Conservation (phyloP, 2,329 filamentous ascomycete genomes). For the Diplodia mutila region DNA sequence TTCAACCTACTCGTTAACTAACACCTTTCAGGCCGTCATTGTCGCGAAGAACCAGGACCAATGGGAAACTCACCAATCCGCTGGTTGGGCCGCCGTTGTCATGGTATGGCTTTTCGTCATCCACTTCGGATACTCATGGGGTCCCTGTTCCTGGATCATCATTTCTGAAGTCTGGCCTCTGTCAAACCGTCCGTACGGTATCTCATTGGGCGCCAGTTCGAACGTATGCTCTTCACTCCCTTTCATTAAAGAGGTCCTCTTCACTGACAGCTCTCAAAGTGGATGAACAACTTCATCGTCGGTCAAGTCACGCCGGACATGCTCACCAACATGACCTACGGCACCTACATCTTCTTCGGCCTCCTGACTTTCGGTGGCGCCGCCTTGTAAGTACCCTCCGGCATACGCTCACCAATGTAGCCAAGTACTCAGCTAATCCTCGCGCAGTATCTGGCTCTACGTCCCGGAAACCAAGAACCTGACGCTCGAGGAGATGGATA, state of each 20-base stretch:
- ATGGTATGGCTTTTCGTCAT: conserved; percentile 78
- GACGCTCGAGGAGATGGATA: conserved; percentile 63
- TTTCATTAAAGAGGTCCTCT: neutral
- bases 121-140: conserved; percentile 77
- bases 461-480: conserved; percentile 60
- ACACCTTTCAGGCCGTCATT: conserved; percentile 50
- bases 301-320: conserved; percentile 72
- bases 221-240: conserved; percentile 53
- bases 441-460: conserved; percentile 48
- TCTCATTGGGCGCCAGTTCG: conserved; percentile 63
- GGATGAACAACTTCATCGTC: conserved; percentile 58
- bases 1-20: neutral
- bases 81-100: conserved; percentile 70
- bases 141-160: conserved; percentile 74
- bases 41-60: conserved; percentile 64
- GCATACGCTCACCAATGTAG: neutral
- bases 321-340: conserved; percentile 66
- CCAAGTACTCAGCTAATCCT: neutral
- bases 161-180: conserved; percentile 76
- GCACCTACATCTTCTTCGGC: conserved; percentile 74
- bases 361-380: conserved; percentile 66
- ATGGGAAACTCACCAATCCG: conserved; percentile 61
- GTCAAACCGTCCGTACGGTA: conserved; percentile 70
- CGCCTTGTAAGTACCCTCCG: conserved; percentile 40
- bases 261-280: neutral